Evolutionary conservation across 192 early-diverging fungal species (phyloP), one percentile per base, ranked within the genome.

Genomic region (Diversispora epigaea): DNA sequence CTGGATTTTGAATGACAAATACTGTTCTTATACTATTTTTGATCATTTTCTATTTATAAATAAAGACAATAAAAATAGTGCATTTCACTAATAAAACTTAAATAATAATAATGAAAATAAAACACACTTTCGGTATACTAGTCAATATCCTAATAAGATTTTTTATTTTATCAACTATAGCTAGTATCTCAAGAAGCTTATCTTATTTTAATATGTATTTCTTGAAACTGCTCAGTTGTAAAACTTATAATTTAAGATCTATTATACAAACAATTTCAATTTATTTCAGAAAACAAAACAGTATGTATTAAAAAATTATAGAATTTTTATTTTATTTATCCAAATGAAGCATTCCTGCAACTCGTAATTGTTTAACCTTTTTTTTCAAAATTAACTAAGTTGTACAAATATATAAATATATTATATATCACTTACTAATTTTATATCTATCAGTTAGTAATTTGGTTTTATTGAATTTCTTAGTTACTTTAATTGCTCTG

Each of bases 381-480:
- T 25, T 60, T n/a, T 72, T 72, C 11, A 44, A 72, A 60, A 61
- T 60, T 0, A 41, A 54, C 74, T 65, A 41, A 6, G 55, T 58
- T 43, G 50, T 49, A 60, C 21, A 76, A 9, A 12, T 1, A 70
- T 22, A 76, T 45, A 41, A 76, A 67, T n/a, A 69, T n/a, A n/a
- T n/a, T n/a, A n/a, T n/a, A n/a, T n/a, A n/a, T n/a, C n/a, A n/a
- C n/a, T n/a, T n/a, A n/a, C n/a, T n/a, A n/a, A n/a, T n/a, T n/a
- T n/a, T n/a, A n/a, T n/a, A n/a, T n/a, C n/a, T 76, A 69, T 76
- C 39, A 60, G 64, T 41, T 15, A 76, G 32, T 4, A 64, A 12
- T 32, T 76, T 76, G 22, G 74, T 76, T 56, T 41, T n/a, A 68
- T 67, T 40, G 64, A 76, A 76, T 41, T 52, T 68, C 61, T 68